Evolutionary conservation across 768 basidiomycete genomes (phyloP).

Genomic region (Collybia mongolica): DNA sequence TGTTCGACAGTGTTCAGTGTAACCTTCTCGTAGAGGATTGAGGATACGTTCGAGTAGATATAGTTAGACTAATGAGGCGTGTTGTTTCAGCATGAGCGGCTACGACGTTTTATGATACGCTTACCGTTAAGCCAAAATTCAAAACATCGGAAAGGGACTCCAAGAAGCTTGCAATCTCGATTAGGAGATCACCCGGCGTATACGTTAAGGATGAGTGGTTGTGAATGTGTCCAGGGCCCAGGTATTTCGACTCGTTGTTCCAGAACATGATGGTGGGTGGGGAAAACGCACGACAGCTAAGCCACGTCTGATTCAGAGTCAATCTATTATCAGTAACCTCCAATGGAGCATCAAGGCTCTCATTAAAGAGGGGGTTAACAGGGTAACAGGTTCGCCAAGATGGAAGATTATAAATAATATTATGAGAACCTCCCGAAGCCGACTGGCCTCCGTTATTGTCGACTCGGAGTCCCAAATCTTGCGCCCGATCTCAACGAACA

Average conservation of each 20-base stretch:
- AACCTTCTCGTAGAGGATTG: conserved; percentile 61
- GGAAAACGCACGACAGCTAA: not conserved
- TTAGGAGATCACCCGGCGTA: conserved; percentile 59
- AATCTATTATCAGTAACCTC: not conserved
- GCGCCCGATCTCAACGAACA: too few species aligned
- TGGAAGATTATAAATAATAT: too few species aligned
- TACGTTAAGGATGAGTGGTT: conserved; percentile 10
- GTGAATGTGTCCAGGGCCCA: not conserved
- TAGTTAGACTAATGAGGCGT: conserved; percentile 43
- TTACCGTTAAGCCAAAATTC: conserved; percentile 57
- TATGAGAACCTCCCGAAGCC: too few species aligned
- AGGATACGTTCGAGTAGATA: conserved; percentile 50
- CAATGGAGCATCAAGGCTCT: not conserved
- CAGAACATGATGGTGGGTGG: conserved; percentile 11
- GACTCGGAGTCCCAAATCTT: too few species aligned
- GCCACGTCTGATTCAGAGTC: too few species aligned
- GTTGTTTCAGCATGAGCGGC: not conserved
- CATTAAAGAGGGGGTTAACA: conserved; percentile 3
- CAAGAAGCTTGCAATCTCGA: conserved; percentile 61
- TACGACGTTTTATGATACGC: conserved; percentile 21
- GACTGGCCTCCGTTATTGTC: too few species aligned
- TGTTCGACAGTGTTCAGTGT: conserved; percentile 54
- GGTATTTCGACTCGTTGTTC: not conserved
- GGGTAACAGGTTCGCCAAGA: too few species aligned
- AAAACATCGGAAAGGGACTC: conserved; percentile 53